phyloP scores from a whole-genome alignment of 2,329 filamentous ascomycete genomes.

The Nemania abortiva region DNA sequence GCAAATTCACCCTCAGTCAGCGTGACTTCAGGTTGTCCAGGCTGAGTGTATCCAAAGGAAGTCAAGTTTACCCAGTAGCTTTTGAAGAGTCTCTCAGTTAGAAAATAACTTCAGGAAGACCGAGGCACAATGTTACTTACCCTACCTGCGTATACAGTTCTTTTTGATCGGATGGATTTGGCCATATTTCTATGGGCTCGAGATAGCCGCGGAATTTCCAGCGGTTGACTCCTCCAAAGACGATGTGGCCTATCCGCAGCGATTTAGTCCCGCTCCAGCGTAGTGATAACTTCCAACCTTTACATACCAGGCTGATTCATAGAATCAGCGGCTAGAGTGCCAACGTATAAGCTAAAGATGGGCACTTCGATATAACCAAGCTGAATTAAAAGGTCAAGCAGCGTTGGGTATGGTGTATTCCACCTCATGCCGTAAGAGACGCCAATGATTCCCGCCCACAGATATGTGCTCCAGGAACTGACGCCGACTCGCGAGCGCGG shows the following conservation, averaged over 20 bases:
- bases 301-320: constrained; percentile 44
- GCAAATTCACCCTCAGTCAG: constrained; percentile 52
- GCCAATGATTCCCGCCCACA: constrained; percentile 54
- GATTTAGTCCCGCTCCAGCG: background rate
- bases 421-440: constrained; percentile 53
- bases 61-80: constrained; percentile 57
- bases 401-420: constrained; percentile 53
- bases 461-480: constrained; percentile 53
- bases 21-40: constrained; percentile 43
- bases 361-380: constrained; percentile 52
- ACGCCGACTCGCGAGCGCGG: constrained; percentile 53
- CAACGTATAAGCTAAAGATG: constrained; percentile 54
- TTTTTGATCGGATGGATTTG: constrained; percentile 52
- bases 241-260: constrained; percentile 49
- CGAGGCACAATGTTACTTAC: constrained; percentile 41
- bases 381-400: constrained; percentile 53
- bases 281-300: background rate
- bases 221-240: constrained; percentile 62
- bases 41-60: constrained; percentile 52
- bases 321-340: constrained; percentile 51
- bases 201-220: constrained; percentile 57
- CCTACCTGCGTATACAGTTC: constrained; percentile 50
- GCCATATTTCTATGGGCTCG: constrained; percentile 52
- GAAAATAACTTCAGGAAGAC: background rate
- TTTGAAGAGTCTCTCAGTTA: constrained; percentile 7